phyloP scores from a whole-genome alignment of 2,329 filamentous ascomycete genomes.

The Rhinocladiella mackenziei region DNA sequence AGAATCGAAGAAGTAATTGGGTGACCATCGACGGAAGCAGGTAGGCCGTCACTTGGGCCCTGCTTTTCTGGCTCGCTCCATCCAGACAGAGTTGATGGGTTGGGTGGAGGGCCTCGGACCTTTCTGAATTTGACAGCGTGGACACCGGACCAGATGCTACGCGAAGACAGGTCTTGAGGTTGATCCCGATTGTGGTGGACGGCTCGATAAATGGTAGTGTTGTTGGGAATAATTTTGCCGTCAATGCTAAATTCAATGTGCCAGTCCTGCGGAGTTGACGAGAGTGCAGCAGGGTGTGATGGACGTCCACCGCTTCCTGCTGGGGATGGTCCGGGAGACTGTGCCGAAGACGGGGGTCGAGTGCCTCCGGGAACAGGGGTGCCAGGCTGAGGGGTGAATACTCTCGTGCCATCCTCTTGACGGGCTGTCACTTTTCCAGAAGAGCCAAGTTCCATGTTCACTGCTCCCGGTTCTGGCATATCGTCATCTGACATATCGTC shows the following conservation, averaged over 20 bases:
- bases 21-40: conserved; percentile 75
- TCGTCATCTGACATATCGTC: conserved; percentile 73
- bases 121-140: conserved; percentile 91
- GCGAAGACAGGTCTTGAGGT: conserved; percentile 62
- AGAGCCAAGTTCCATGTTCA: conserved; percentile 84
- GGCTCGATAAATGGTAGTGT: conserved; percentile 93
- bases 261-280: conserved; percentile 83
- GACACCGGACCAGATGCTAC: conserved; percentile 83
- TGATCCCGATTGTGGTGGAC: conserved; percentile 68
- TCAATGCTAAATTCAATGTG: conserved; percentile 94
- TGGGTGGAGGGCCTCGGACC: conserved; percentile 76
- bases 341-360: conserved; percentile 28
- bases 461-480: conserved; percentile 77
- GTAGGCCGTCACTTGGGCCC: conserved; percentile 55
- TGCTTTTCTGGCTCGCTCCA: conserved; percentile 31
- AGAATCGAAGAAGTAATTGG: conserved; percentile 83
- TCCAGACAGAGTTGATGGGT: conserved; percentile 56
- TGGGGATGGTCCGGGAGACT: conserved; percentile 41
- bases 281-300: conserved; percentile 77
- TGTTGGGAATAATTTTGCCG: conserved; percentile 75
- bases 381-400: conserved; percentile 68
- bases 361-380: conserved; percentile 37
- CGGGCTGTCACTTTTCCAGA: conserved; percentile 85
- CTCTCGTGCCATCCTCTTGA: conserved; percentile 83
- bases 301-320: conserved; percentile 50